phyloP scores from a whole-genome alignment of 768 basidiomycete species.

The Tricholoma sp. region DNA sequence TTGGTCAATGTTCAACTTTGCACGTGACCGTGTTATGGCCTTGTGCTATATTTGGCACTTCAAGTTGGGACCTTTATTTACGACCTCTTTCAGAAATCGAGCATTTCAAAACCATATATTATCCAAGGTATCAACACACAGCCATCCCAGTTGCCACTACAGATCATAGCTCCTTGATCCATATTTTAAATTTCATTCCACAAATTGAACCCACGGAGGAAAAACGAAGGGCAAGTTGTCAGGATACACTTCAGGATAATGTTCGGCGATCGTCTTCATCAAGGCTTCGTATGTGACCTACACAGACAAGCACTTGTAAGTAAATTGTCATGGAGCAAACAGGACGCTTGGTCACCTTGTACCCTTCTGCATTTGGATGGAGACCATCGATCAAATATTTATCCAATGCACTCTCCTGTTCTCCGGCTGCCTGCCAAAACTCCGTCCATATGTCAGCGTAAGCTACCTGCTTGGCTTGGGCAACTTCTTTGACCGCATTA shows the following conservation, averaged over 20 bases:
- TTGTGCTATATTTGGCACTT: slow-evolving; percentile 4
- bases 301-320: slow-evolving; percentile 3
- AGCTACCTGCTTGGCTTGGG: slow-evolving; percentile 45
- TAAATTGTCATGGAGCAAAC: not conserved
- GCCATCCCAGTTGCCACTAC: too few relatives aligned
- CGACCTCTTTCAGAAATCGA: too few relatives aligned
- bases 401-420: slow-evolving; percentile 46
- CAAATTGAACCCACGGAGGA: slow-evolving; percentile 6
- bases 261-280: slow-evolving; percentile 46
- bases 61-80: not conserved
- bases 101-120: too few relatives aligned
- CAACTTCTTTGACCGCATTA: slow-evolving; percentile 61
- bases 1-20: slow-evolving; percentile 48
- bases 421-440: slow-evolving; percentile 71
- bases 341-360: slow-evolving; percentile 44
- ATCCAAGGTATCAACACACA: too few relatives aligned
- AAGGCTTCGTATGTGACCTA: slow-evolving; percentile 67
- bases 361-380: slow-evolving; percentile 73
- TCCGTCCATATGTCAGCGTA: slow-evolving; percentile 72
- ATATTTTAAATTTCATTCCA: too few relatives aligned
- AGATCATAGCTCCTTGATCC: too few relatives aligned
- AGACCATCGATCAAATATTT: slow-evolving; percentile 68
- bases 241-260: slow-evolving; percentile 66
- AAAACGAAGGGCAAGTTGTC: slow-evolving; percentile 57
- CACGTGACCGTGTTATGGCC: slow-evolving; percentile 41